phyloP scores from a whole-genome alignment of 192 early-diverging fungal genomes.

The Linnemannia schmuckeri region DNA sequence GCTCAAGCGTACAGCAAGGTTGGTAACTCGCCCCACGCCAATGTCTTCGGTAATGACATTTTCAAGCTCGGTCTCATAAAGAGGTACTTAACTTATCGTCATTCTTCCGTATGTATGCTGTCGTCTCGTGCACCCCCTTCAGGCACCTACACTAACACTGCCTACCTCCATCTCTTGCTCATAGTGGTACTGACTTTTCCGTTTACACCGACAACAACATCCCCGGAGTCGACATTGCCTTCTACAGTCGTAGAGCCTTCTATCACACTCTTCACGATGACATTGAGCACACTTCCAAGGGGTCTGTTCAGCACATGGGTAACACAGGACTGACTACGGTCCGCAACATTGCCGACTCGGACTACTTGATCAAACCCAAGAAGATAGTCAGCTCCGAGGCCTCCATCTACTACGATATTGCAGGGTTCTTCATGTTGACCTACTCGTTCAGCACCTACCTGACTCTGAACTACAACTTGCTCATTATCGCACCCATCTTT shows the following conservation, averaged over 20 bases:
- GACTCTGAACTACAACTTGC: conserved; percentile 52
- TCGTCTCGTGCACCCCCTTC: background rate
- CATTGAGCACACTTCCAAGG: conserved; percentile 60
- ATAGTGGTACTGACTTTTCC: conserved; percentile 75
- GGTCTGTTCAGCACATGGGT: conserved; percentile 78
- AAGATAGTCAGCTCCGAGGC: conserved; percentile 42
- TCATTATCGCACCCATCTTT: conserved; percentile 43
- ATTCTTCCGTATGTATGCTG: background rate
- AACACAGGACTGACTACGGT: conserved; percentile 60
- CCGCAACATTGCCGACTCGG: conserved; percentile 65
- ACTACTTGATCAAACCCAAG: conserved; percentile 40
- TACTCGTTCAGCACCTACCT: conserved; percentile 52
- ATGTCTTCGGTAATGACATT: conserved; percentile 75
- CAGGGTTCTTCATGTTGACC: conserved; percentile 59
- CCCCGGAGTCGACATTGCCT: conserved; percentile 78
- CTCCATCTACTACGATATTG: conserved; percentile 64
- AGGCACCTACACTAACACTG: background rate
- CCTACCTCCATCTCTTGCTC: background rate
- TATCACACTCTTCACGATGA: conserved; percentile 77
- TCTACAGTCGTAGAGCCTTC: conserved; percentile 71
- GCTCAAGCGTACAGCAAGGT: conserved; percentile 58
- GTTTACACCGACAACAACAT: conserved; percentile 69
- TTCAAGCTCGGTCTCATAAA: conserved; percentile 71
- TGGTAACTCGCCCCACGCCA: conserved; percentile 66
- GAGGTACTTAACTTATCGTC: conserved; percentile 35